Percentiles rank a stretch among this genome's conserved stretches.
Conservation (phyloP, 352 stramenopile species). For the Phytophthora rubi region DNA sequence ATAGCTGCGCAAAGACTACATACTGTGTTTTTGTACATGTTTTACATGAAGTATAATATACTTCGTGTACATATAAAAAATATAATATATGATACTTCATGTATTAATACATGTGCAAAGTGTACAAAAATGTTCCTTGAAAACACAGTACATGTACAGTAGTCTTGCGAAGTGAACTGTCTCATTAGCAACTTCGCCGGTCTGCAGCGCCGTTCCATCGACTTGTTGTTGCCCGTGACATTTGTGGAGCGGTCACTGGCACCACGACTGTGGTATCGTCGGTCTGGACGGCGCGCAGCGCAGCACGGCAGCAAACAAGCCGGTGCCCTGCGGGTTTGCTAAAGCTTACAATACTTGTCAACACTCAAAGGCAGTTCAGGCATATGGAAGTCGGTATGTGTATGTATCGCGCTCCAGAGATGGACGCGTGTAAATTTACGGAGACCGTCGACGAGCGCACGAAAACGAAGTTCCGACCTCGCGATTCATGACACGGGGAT, state of each 20-base stretch:
- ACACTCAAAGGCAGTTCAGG: not conserved
- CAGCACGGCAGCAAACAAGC: not conserved
- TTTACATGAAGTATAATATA: too few relatives aligned
- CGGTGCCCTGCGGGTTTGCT: not conserved
- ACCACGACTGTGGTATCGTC: not conserved
- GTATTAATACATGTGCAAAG: too few relatives aligned
- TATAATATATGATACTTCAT: too few relatives aligned
- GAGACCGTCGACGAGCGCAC: not conserved
- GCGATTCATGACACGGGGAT: not conserved
- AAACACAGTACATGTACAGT: too few relatives aligned
- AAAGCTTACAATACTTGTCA: not conserved
- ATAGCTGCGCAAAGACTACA: too few relatives aligned
- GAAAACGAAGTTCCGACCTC: not conserved
- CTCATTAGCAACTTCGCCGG: not conserved
- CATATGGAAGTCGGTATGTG: not conserved
- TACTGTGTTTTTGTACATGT: too few relatives aligned
- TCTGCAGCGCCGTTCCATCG: constrained; percentile 1
- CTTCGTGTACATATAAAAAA: too few relatives aligned
- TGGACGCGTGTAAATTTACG: not conserved
- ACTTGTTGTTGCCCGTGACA: not conserved
- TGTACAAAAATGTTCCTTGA: too few relatives aligned
- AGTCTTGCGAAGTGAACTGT: not conserved
- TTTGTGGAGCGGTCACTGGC: not conserved
- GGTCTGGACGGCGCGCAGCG: not conserved
- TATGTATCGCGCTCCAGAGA: constrained; percentile 1